Conservation (phyloP, 2,329 filamentous ascomycete species). For the Ampelomyces quisqualis region DNA sequence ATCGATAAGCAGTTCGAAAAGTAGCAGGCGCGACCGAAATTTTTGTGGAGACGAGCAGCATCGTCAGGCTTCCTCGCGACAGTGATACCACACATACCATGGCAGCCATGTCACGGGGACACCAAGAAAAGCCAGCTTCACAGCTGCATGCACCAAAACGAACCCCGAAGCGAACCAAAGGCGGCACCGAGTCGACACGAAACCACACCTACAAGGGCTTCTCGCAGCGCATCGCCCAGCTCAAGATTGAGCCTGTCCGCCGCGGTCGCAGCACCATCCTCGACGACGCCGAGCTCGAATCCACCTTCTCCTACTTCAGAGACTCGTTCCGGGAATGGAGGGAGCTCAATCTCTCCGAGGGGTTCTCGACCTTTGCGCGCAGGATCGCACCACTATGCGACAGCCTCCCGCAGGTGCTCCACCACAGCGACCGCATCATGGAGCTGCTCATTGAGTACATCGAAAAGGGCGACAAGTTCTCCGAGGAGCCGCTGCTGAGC, state of each 20-base stretch:
- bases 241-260: slow-evolving; percentile 92
- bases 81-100: slow-evolving; percentile 34
- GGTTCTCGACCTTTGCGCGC: slow-evolving; percentile 74
- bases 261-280: slow-evolving; percentile 82
- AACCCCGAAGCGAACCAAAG: slow-evolving; percentile 63
- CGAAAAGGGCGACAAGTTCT: slow-evolving; percentile 71
- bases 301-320: slow-evolving; percentile 83
- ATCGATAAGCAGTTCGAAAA: slow-evolving; percentile 10
- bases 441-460: slow-evolving; percentile 74
- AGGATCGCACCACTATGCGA: slow-evolving; percentile 78
- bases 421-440: slow-evolving; percentile 86
- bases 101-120: slow-evolving; percentile 48
- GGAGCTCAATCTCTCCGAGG: slow-evolving; percentile 84
- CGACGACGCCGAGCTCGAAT: slow-evolving; percentile 73
- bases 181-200: slow-evolving; percentile 71
- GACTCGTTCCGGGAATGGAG: slow-evolving; percentile 82
- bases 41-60: slow-evolving; percentile 32
- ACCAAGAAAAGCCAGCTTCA: slow-evolving; percentile 21
- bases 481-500: slow-evolving; percentile 81
- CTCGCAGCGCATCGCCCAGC: slow-evolving; percentile 81
- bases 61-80: slow-evolving; percentile 9
- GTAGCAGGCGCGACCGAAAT: slow-evolving; percentile 26
- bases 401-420: slow-evolving; percentile 85
- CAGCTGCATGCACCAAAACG: slow-evolving; percentile 59
- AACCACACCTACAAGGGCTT: slow-evolving; percentile 92